Conservation (phyloP, 2,329 filamentous ascomycete genomes). For the Ophiostoma perfectum region DNA sequence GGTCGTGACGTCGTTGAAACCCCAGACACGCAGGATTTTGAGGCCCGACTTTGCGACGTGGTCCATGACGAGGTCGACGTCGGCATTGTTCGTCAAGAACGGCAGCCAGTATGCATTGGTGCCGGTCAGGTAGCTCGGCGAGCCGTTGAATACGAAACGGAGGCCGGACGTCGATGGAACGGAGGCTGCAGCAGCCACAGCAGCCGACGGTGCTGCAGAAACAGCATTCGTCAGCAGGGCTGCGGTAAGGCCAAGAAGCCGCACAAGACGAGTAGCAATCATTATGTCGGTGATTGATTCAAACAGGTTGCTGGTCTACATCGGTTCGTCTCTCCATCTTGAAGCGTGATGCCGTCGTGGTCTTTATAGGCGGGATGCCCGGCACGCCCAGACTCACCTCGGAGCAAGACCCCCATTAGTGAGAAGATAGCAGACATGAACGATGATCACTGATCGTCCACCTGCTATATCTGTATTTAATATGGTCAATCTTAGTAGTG, state of each 20-base stretch:
- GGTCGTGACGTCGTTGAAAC: constrained; percentile 53
- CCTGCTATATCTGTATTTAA: too few species aligned
- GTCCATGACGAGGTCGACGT: constrained; percentile 49
- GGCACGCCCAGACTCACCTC: too few species aligned
- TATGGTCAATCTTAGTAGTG: too few species aligned
- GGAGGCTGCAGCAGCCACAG: neutral
- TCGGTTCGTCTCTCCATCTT: too few species aligned
- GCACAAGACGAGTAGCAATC: neutral
- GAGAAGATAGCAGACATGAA: too few species aligned
- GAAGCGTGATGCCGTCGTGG: too few species aligned
- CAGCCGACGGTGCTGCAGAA: neutral
- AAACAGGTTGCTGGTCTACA: too few species aligned
- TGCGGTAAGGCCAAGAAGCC: neutral
- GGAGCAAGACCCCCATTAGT: too few species aligned
- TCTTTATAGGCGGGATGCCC: too few species aligned
- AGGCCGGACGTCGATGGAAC: neutral
- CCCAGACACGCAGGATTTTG: constrained; percentile 46
- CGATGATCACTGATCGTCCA: too few species aligned
- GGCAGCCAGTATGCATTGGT: constrained; percentile 54
- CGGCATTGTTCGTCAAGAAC: constrained; percentile 47
- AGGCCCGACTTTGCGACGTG: constrained; percentile 47
- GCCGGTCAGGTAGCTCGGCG: constrained; percentile 46
- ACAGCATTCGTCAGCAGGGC: neutral
- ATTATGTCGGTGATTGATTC: neutral
- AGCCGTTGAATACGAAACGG: constrained; percentile 40